phyloP scores from a whole-genome alignment of 306 rosid species.

The Vigna hirtella region DNA sequence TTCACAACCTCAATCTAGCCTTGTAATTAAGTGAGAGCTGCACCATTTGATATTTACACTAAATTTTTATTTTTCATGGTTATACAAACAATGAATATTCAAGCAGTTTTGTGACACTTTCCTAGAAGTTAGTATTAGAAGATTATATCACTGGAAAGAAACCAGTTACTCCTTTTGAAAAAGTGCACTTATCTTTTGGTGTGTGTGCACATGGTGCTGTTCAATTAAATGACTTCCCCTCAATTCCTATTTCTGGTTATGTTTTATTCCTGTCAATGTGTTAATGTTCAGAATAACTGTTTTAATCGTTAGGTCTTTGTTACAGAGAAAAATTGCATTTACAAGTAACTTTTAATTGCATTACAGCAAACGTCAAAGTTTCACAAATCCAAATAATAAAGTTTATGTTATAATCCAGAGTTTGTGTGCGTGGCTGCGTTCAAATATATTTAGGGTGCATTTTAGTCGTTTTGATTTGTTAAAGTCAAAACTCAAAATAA shows the following conservation, averaged over 20 bases:
- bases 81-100: slow-evolving; percentile 2
- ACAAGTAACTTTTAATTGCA: neutral
- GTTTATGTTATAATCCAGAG: neutral
- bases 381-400: neutral
- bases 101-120: neutral
- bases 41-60: neutral
- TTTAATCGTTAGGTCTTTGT: neutral
- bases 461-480: neutral
- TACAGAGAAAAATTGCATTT: neutral
- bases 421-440: neutral
- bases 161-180: neutral
- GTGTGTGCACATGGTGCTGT: neutral
- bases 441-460: neutral
- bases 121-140: neutral
- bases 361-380: neutral
- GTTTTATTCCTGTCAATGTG: neutral
- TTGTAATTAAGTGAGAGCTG: neutral
- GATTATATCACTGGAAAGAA: slow-evolving; percentile 6
- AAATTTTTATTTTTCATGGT: neutral
- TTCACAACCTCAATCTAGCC: neutral
- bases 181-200: neutral
- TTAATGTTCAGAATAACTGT: neutral
- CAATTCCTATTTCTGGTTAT: neutral
- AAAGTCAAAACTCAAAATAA: neutral
- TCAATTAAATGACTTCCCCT: neutral